Base-by-base conservation (phyloP, 495 filamentous ascomycete species). In the Chaetomium cochliodes region DNA sequence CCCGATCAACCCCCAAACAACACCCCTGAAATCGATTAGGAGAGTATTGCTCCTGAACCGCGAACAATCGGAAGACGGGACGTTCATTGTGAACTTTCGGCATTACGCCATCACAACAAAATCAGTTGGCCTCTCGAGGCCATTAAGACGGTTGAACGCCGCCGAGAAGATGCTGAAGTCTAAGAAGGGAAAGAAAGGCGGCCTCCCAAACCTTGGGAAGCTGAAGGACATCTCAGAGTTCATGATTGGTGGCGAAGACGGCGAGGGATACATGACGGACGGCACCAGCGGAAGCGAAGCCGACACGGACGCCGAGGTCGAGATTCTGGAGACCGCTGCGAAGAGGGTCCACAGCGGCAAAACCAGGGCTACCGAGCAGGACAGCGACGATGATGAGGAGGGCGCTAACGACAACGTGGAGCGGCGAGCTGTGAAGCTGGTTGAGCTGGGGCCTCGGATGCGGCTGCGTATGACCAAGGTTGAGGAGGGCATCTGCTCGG, bases 101-200 rank as follows among this genome's bases (percentile, higher is more conserved):
- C 96, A 99, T 74, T 99, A 96, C 73, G 92, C 92, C 28, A 98
- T 99, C 69, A 91, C 86, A 28, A 98, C 93, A 22, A 93, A 90
- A 72, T 81, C 87, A 52, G 90, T 92, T 8, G 91, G 91, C 37
- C 76, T 98, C 2, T 92, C 96, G 41, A 89, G 88, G 71, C 85
- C 87, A 3, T 85, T 99, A 20, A 86, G 91, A 30, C 85, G 93
- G 44, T 77, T 99, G 37, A 90, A 96, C 66, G 88, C 90, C n/a
- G 92, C 93, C n/a, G 90, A 96, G 73, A 88, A 85, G 73, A 71
- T 87, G 28, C 67, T 86, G 6, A 77, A 79, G 61, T 77, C 85
- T 46, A 84, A 84, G 53, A 83, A 84, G 64, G 80, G 82, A 54
- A 86, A 88, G 62, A 88, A 87, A 73, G 86, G 86, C 62, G 85